Percentiles rank a stretch among this genome's conserved stretches.
Conservation (phyloP, 225 moss, liverwort and hornwort genomes). For the Anthoceros angustus region DNA sequence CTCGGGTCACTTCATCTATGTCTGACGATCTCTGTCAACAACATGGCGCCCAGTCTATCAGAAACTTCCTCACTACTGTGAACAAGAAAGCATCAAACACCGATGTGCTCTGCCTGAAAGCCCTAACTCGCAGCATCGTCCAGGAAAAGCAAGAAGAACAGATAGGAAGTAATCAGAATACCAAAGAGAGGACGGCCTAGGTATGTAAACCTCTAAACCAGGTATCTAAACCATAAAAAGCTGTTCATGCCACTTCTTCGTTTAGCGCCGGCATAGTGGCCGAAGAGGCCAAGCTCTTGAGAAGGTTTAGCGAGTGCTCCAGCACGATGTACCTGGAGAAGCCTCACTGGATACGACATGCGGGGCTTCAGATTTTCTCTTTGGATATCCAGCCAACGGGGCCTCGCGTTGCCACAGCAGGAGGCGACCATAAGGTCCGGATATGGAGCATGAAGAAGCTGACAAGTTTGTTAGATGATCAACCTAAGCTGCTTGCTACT, state of each 20-base stretch:
- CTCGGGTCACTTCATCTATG: neutral
- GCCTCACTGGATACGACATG: conserved; percentile 92
- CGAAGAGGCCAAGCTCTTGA: too few relatives aligned
- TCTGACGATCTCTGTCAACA: neutral
- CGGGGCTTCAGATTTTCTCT: conserved; percentile 95
- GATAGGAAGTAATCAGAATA: neutral
- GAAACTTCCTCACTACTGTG: neutral
- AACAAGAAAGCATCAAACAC: neutral
- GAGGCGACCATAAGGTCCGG: conserved; percentile 98
- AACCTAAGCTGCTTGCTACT: conserved; percentile 68
- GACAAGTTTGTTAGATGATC: conserved; percentile 18
- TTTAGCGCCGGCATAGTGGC: too few relatives aligned
- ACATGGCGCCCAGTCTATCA: conserved; percentile 2
- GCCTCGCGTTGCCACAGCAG: conserved; percentile 87
- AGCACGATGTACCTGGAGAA: conserved; percentile 87
- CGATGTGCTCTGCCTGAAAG: neutral
- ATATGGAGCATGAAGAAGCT: conserved; percentile 89
- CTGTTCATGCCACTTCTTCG: too few relatives aligned
- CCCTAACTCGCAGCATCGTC: neutral
- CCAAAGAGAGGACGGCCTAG: too few relatives aligned
- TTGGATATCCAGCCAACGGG: conserved; percentile 91
- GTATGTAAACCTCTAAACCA: too few relatives aligned
- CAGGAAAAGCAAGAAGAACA: neutral
- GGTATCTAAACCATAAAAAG: too few relatives aligned
- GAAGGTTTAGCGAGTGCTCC: neutral